Evolutionary conservation across 371 early-diverging fungal genomes (phyloP).

Genomic region (Rhizopus delemar): DNA sequence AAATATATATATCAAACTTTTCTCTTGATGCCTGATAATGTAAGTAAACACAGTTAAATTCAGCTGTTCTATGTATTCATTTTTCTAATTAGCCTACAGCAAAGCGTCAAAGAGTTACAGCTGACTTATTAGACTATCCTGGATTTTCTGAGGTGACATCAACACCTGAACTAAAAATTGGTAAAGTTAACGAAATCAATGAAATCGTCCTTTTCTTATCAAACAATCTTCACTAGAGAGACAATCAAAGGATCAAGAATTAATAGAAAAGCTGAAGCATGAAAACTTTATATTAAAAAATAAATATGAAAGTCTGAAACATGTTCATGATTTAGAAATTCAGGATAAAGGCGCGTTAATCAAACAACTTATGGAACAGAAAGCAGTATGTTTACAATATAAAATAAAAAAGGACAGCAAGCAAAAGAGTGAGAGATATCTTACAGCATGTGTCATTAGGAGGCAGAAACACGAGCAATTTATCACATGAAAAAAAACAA

Average conservation of each 20-base stretch:
- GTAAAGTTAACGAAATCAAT: not conserved
- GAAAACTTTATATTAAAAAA: not conserved
- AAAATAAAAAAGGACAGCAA: not conserved
- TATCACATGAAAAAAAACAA: constrained; percentile 5
- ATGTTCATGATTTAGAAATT: not conserved
- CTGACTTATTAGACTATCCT: not conserved
- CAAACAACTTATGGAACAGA: not conserved
- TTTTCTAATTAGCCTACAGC: not conserved
- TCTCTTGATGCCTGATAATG: not conserved
- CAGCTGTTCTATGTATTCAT: no score
- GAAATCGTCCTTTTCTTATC: no score
- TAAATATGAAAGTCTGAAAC: not conserved
- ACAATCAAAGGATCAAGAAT: not conserved
- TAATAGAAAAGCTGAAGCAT: not conserved
- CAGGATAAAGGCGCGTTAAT: not conserved
- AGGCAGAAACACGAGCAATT: constrained; percentile 7
- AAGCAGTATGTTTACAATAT: constrained; percentile 1
- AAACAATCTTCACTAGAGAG: no score
- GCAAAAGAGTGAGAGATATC: not conserved
- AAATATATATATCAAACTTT: no score
- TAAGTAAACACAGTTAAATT: no score
- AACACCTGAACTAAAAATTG: not conserved
- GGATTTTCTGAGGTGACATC: no score
- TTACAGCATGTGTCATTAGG: not conserved
- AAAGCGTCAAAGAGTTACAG: not conserved